Conservation (phyloP, 139 green algal genomes). For the Deuterostichococcus epilithicus region DNA sequence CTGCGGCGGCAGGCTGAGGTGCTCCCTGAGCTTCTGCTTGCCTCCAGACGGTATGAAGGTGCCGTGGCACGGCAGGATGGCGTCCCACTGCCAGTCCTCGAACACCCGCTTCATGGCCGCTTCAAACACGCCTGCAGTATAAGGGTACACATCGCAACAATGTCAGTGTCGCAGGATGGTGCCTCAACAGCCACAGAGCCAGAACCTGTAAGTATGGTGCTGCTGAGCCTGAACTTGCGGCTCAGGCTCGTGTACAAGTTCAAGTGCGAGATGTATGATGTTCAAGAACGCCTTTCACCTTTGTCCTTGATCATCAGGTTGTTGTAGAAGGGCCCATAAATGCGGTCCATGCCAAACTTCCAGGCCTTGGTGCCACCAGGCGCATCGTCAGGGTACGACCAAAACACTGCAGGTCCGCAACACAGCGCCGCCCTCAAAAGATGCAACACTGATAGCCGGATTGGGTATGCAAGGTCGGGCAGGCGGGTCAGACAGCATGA, state of each 20-base stretch:
- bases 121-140: conserved; percentile 22
- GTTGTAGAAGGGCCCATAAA: conserved; percentile 61
- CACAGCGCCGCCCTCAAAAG: neutral
- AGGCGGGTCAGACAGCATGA: no score
- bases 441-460: neutral
- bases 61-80: conserved; percentile 59
- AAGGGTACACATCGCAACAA: neutral
- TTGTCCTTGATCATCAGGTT: conserved; percentile 50
- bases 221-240: neutral
- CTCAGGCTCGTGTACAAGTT: neutral
- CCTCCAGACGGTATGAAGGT: conserved; percentile 20
- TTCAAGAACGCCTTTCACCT: conserved; percentile 13
- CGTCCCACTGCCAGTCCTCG: conserved; percentile 35
- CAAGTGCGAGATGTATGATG: neutral
- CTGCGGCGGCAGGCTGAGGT: conserved; percentile 5
- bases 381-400: conserved; percentile 28
- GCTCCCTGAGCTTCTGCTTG: conserved; percentile 18
- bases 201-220: no score
- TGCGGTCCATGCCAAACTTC: conserved; percentile 62
- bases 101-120: conserved; percentile 22
- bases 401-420: neutral
- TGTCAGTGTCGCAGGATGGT: no score
- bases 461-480: no score
- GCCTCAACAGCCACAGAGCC: no score
- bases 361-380: conserved; percentile 34